Percentiles rank a stretch among this genome's conserved stretches.
Conservation (phyloP, 2,329 filamentous ascomycete genomes). For the Aureobasidium sp. region DNA sequence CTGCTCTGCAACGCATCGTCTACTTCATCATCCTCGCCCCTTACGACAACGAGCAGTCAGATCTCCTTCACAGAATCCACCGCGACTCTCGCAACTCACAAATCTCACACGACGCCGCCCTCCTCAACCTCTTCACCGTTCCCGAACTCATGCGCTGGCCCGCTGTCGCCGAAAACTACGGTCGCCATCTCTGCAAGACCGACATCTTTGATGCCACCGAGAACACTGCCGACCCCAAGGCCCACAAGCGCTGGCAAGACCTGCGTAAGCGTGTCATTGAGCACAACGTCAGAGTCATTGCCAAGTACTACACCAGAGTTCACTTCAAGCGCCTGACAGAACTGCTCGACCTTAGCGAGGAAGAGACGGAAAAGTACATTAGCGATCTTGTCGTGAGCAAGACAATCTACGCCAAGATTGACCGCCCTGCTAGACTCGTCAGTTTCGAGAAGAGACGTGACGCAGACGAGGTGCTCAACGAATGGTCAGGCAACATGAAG, state of each 20-base stretch:
- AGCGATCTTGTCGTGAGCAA: slow-evolving; percentile 94
- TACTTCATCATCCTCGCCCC: slow-evolving; percentile 96
- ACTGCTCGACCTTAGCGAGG: slow-evolving; percentile 83
- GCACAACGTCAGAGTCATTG: slow-evolving; percentile 95
- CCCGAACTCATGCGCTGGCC: slow-evolving; percentile 98
- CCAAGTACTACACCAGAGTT: slow-evolving; percentile 98
- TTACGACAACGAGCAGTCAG: slow-evolving; percentile 97
- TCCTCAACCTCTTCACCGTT: slow-evolving; percentile 90
- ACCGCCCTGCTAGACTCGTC: slow-evolving; percentile 84
- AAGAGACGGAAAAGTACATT: slow-evolving; percentile 98
- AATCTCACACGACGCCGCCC: slow-evolving; percentile 67
- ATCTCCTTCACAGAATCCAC: slow-evolving; percentile 88
- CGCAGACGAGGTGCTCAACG: slow-evolving; percentile 92
- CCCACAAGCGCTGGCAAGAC: slow-evolving; percentile 82
- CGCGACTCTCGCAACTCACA: slow-evolving; percentile 74
- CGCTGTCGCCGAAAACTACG: slow-evolving; percentile 80
- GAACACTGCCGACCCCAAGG: slow-evolving; percentile 61
- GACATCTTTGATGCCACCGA: slow-evolving; percentile 75
- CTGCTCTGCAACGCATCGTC: slow-evolving; percentile 87
- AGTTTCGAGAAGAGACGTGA: slow-evolving; percentile 92
- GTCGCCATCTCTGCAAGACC: slow-evolving; percentile 76
- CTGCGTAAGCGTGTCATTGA: slow-evolving; percentile 97
- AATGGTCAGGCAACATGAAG: slow-evolving; percentile 99
- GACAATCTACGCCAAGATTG: slow-evolving; percentile 97
- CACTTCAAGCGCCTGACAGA: slow-evolving; percentile 84